Percentiles rank a stretch among this genome's conserved stretches.
Conservation (phyloP, 2,329 filamentous ascomycete genomes). For the Xylaria sp. region DNA sequence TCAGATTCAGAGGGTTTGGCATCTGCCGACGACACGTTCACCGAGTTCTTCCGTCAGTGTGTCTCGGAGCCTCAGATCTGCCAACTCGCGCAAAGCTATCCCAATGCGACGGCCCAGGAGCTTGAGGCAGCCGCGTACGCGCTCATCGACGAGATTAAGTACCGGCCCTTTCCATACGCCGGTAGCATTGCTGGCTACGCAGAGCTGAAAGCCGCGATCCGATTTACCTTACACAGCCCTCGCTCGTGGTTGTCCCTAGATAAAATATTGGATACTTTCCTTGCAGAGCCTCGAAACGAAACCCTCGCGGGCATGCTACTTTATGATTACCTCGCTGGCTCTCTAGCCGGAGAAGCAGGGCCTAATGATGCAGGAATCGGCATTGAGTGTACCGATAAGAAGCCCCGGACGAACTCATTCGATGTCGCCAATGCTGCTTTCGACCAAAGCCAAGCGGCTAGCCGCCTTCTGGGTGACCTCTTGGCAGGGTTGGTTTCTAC, state of each 20-base stretch:
- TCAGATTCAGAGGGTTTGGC: constrained; percentile 36
- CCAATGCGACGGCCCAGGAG: constrained; percentile 42
- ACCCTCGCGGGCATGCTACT: constrained; percentile 5
- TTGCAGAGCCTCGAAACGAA: constrained; percentile 25
- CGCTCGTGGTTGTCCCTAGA: constrained; percentile 16
- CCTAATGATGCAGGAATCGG: constrained; percentile 28
- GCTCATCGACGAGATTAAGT: constrained; percentile 38
- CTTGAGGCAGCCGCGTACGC: constrained; percentile 49
- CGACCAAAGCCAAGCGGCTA: constrained; percentile 33
- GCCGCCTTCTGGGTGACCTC: constrained; percentile 38
- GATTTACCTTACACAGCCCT: constrained; percentile 32
- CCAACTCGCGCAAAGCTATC: constrained; percentile 34
- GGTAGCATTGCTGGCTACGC: constrained; percentile 36
- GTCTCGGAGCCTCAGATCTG: constrained; percentile 36
- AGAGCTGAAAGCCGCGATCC: constrained; percentile 30
- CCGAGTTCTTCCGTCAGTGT: constrained; percentile 39
- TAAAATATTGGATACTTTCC: constrained; percentile 17
- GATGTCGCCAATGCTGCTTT: constrained; percentile 38
- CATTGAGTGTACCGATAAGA: constrained; percentile 47
- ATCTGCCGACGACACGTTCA: constrained; percentile 39
- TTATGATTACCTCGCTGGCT: not conserved
- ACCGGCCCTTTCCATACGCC: constrained; percentile 35
- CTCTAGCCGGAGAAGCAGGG: not conserved
- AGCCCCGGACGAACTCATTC: constrained; percentile 34
- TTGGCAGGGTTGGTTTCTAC: constrained; percentile 24